Evolutionary conservation across 2,329 filamentous ascomycete genomes (phyloP), one percentile per base, ranked within the genome.

Genomic region (Plectosphaerella cucumerina): DNA sequence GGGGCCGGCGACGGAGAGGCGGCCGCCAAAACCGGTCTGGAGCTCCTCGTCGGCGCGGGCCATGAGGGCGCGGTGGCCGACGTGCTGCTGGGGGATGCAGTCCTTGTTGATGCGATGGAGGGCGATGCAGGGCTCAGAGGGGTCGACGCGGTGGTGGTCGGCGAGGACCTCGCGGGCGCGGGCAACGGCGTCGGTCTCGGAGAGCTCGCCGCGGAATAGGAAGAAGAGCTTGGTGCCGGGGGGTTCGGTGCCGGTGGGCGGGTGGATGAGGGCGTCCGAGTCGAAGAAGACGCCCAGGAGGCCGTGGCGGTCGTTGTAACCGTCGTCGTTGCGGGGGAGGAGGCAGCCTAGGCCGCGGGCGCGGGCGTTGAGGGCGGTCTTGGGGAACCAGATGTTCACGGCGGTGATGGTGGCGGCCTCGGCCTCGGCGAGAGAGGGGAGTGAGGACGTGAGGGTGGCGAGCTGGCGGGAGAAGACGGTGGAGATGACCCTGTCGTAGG

Each of bases 261-360:
- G 70, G 46, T 68, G 61, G 42, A 59, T 56, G 50, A 63, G 56
- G 26, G 71, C 79, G 56, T 90, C 84, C 3, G 85, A 89, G 68
- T 96, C 91, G 68, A 97, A 97, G 53, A 97, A 87, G 48, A 97
- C 92, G 55, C 94, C 94, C 6, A 99, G 83, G 1, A 87, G 89
- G 54, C 84, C 81, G 66, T 96, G 89, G 1, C 89, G 87, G 64
- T 96, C 96, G 57, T 90, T 77, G 35, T 83, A 81, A 45, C 78
- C 75, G 3, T 85, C 79, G 1, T 89, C 77, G 15, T 84, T 84
- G 53, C 84, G 83, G 2, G 94, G 93, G 53, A 99, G 88, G 5
- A 99, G 81, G 68, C 97, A 97, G 57, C 94, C 94, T 64, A 97
- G 95, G 17, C 92, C 94, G 26, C 75, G 71, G 50, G 84, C 73